Conservation (phyloP, 805 yeast species). For the Teunomyces aglyptinius region DNA sequence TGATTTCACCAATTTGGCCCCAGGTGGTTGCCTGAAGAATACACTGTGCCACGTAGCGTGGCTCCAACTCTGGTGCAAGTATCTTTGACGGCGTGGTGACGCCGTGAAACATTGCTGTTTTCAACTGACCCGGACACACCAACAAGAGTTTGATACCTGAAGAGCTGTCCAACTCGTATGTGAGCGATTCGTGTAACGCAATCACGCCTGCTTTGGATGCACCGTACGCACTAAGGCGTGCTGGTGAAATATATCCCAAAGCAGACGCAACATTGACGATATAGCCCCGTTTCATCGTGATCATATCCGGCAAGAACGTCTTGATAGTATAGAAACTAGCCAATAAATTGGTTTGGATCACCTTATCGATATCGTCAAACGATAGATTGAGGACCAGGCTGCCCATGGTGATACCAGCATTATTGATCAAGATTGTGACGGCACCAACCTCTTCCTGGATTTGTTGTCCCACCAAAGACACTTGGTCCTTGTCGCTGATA, state of each 20-base stretch:
- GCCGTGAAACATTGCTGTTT: slow-evolving; percentile 69
- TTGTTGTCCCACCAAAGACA: slow-evolving; percentile 36
- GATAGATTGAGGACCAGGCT: slow-evolving; percentile 53
- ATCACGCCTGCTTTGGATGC: slow-evolving; percentile 87
- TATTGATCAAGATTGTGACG: slow-evolving; percentile 72
- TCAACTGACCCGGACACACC: slow-evolving; percentile 85
- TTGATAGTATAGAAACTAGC: slow-evolving; percentile 71
- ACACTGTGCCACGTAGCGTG: slow-evolving; percentile 57
- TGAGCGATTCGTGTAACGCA: slow-evolving; percentile 78
- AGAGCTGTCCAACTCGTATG: slow-evolving; percentile 59
- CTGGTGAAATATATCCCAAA: slow-evolving; percentile 82
- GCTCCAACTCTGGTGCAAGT: slow-evolving; percentile 82
- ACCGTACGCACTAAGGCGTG: slow-evolving; percentile 78
- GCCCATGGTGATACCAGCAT: slow-evolving; percentile 76
- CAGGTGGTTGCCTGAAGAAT: slow-evolving; percentile 55
- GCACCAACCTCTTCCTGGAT: slow-evolving; percentile 53
- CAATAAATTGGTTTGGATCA: slow-evolving; percentile 64
- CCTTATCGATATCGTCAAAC: slow-evolving; percentile 57
- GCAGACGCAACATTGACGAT: slow-evolving; percentile 82
- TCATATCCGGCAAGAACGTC: slow-evolving; percentile 72
- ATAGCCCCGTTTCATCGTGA: slow-evolving; percentile 60
- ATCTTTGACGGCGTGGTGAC: slow-evolving; percentile 71
- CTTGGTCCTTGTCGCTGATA: slow-evolving; percentile 52
- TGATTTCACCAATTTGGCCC: slow-evolving; percentile 69
- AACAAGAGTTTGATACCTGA: slow-evolving; percentile 68